Evolutionary conservation across 306 rosid species (phyloP), one percentile per base, ranked within the genome.

Genomic region (Rubus idaeus): DNA sequence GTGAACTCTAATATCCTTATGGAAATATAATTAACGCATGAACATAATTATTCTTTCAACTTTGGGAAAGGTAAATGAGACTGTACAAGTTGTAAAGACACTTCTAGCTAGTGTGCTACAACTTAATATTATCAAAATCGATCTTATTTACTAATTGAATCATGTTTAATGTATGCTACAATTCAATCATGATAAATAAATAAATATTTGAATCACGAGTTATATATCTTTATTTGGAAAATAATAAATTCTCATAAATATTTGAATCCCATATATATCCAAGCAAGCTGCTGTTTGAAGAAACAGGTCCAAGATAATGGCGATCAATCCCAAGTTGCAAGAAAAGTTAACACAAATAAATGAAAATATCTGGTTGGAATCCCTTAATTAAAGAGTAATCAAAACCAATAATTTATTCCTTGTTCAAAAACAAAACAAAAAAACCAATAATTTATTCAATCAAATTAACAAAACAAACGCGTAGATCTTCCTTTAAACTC

Each of bases 291-390:
- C 10, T 30, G 17, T 70, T 56, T 16, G 47, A 16, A 70, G 56
- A 61, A 70, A 78, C 17, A 46, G 30, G 53, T 30, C 56, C 76
- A 58, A 70, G 44, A 60, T 8, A 47, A 64, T 23, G 73, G 49
- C 46, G 82, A 78, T 50, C 56, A 21, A 71, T 63, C 67, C 82
- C 26, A 78, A 37, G 76, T 50, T 67, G 81, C 3, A 61, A 37
- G 8, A 8, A 71, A 47, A 41, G 47, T 53, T 20, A 4, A n/a
- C 11, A 49, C 52, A 21, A 58, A 40, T 16, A n/a, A 42, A 57
- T 49, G 52, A 47, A 20, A 50, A 63, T 47, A 63, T 49, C 21
- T 26, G 35, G 16, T 4, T 20, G 50, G 62, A 47, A 70, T 70
- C 45, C 18, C 71, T 70, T 10, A 51, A 76, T 76, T 63, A 8